Conservation (phyloP, 345 rosid species). For the Chamaenerion angustifolium region DNA sequence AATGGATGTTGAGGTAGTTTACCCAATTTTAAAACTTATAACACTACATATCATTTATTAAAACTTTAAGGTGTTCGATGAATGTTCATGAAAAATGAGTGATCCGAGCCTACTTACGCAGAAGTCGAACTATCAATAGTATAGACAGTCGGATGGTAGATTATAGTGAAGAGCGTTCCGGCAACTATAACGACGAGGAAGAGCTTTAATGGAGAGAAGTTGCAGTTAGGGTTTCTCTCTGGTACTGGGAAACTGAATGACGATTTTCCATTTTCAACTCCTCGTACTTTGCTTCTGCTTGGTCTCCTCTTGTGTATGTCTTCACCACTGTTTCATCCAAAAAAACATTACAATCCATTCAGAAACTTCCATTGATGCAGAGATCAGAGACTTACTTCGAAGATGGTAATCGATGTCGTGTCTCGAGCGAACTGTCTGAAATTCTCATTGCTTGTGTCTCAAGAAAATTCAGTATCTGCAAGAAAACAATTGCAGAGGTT, state of each 20-base stretch:
- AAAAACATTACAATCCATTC: background rate
- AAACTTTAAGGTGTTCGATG: background rate
- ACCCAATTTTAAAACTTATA: no score
- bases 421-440: constrained; percentile 16
- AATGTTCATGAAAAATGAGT: background rate
- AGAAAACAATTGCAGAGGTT: background rate
- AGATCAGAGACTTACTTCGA: constrained; percentile 29
- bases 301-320: constrained; percentile 47
- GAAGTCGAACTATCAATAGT: constrained; percentile 22
- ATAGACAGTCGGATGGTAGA: constrained; percentile 42
- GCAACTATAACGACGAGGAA: constrained; percentile 39
- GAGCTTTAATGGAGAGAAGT: constrained; percentile 42
- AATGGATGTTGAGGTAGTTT: no score
- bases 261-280: constrained; percentile 25
- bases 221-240: constrained; percentile 47
- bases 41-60: no score
- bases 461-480: background rate
- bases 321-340: constrained; percentile 30
- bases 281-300: constrained; percentile 33
- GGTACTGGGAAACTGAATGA: constrained; percentile 33
- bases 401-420: constrained; percentile 27
- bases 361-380: background rate
- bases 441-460: constrained; percentile 25
- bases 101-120: constrained; percentile 12
- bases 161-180: constrained; percentile 40